Evolutionary conservation across 306 rosid species (phyloP), one percentile per base, ranked within the genome.

Genomic region (Cucumis melo): DNA sequence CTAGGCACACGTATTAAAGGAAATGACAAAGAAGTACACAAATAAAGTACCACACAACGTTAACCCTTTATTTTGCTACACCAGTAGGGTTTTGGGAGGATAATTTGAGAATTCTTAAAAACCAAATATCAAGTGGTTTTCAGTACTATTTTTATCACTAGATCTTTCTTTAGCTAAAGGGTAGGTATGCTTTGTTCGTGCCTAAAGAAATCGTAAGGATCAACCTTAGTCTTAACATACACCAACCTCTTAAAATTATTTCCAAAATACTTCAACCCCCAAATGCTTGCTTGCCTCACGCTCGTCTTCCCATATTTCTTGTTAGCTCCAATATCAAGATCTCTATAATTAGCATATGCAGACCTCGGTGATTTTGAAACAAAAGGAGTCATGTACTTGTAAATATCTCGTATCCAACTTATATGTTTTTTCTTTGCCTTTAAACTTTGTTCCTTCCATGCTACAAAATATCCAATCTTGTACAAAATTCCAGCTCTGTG

Each of bases 171-270:
- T 9, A 8, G 2, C 10, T 42, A 42, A 3, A 42, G 48, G 48
- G 48, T 10, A 10, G 98, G 98, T 32, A 93, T 93, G 77, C 98
- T 93, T 70, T 93, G 98, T 61, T 93, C 98, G 59, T 93, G 89
- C 62, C 93, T 84, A 77, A 92, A 92, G 79, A 92, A 89, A 65
- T 92, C 87, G 21, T 80, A 84, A 11, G 96, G 96, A 85, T 92
- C 98, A 16, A 89, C 88, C 80, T 57, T 85, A 27, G 90, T 84
- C 77, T 93, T 93, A 13, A 93, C 78, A 39, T 77, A 78, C 48
- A 89, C 90, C 81, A 91, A 76, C 76, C 84, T 89, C 20, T 85
- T 59, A 74, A 93, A 93, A 53, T 93, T 90, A 42, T 81, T 85
- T 78, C 87, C 91, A 84, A 89, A 92, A 73, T 92, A 92, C 86